phyloP scores from a whole-genome alignment of 768 basidiomycete genomes.

The Suillus cothurnatus region DNA sequence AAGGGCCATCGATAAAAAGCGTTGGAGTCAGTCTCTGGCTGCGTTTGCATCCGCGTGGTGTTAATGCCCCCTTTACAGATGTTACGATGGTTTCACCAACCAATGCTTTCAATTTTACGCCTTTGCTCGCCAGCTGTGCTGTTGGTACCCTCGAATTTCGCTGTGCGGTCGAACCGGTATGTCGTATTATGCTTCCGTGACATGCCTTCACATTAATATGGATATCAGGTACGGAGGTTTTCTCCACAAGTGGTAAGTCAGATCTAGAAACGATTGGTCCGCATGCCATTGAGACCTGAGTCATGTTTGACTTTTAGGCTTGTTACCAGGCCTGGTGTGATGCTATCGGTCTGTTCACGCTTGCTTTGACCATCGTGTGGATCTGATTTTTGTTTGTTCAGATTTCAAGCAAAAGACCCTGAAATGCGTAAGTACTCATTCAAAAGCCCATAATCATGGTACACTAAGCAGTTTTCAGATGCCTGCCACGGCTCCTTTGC shows the following conservation, averaged over 20 bases:
- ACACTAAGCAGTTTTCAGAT: conserved; percentile 40
- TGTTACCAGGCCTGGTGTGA: conserved; percentile 81
- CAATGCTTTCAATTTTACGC: conserved; percentile 43
- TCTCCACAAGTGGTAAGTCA: conserved; percentile 54
- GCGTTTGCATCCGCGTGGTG: not conserved
- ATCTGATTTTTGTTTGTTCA: conserved; percentile 23
- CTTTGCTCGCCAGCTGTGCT: conserved; percentile 56
- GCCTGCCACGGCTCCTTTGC: conserved; percentile 57
- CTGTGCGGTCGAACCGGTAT: conserved; percentile 77
- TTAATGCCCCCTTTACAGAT: conserved; percentile 41
- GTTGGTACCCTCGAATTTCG: conserved; percentile 87
- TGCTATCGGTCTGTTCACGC: conserved; percentile 50
- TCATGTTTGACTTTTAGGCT: conserved; percentile 36
- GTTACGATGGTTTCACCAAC: conserved; percentile 69
- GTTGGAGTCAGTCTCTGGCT: conserved; percentile 54
- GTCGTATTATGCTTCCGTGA: conserved; percentile 25
- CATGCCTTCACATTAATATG: conserved; percentile 9
- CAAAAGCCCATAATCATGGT: not conserved
- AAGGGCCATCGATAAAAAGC: conserved; percentile 66
- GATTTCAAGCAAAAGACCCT: conserved; percentile 64
- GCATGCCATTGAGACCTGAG: not conserved
- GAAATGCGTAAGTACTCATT: conserved; percentile 53
- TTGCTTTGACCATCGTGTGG: not conserved
- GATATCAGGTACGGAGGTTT: conserved; percentile 52
- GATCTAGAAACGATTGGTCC: not conserved